Base-by-base conservation (phyloP, 2,329 filamentous ascomycete species). In the Fonsecaea multimorphosa region DNA sequence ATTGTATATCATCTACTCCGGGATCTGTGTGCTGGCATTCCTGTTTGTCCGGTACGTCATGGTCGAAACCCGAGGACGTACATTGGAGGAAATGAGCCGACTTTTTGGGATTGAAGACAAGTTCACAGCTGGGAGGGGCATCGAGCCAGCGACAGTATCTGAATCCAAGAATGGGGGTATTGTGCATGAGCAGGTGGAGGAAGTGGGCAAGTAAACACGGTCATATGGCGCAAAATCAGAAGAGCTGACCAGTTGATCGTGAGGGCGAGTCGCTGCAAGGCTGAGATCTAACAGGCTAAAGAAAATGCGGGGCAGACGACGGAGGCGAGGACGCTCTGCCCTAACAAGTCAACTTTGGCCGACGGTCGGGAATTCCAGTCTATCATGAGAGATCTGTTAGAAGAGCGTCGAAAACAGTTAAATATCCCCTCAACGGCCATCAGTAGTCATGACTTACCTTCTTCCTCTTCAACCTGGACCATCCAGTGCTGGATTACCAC, bases 61-160 rank as follows among this genome's bases (percentile, higher is more conserved):
- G 34, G 19, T 76, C 2, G 75, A 77, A 59, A 77, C 75, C 6
- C 70, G 58, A 14, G 73, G 70, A 4, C 61, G 68, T 29, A 73
- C 75, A 14, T 72, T 77, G 4, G 75, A 77, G 53, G 73, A 75
- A 58, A 72, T 76, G n/a, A 74, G 74, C 54, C 70, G 71, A 14
- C 66, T 74, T 2, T 76, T 77, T 46, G 54, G 64, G 19, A 31
- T 58, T 24, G 60, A 63, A 29, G 60, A 63, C 16, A 63, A 63
- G 52, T 53, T 63, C n/a, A 53, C 32, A 36, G 60, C 46, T 7
- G 27, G 40, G 16, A 38, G 60, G 32, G 60, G 53, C n/a, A 52
- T 63, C 49, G 58, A 61, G 12, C 49, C 49, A 8, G 58, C 46
- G 22, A 24, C 44, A 27, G 58, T 49, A 38, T 40, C 6, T n/a